Conservation (phyloP, 768 basidiomycete species). For the Pleurotus ostreatus region DNA sequence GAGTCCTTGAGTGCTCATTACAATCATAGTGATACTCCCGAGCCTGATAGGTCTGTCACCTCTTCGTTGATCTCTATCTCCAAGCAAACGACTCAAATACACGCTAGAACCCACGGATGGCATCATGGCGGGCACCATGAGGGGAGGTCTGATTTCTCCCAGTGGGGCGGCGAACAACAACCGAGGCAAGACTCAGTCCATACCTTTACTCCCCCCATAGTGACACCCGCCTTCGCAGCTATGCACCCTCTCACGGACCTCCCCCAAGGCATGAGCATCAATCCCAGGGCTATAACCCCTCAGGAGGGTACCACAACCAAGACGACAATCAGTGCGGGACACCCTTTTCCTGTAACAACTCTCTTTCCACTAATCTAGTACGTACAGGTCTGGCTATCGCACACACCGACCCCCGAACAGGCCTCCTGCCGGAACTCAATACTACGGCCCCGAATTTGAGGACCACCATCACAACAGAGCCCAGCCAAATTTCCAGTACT, state of each 20-base stretch:
- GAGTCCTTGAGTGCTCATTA: too few species aligned
- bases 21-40: too few species aligned
- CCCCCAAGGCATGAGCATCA: slow-evolving; percentile 35
- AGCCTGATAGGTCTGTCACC: too few species aligned
- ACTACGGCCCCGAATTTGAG: slow-evolving; percentile 59
- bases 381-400: not conserved
- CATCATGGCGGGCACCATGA: too few species aligned
- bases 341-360: slow-evolving; percentile 3
- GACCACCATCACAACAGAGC: slow-evolving; percentile 37
- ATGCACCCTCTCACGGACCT: slow-evolving; percentile 29
- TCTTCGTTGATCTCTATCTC: too few species aligned
- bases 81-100: too few species aligned
- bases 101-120: too few species aligned
- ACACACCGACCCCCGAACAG: slow-evolving; percentile 39
- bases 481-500: slow-evolving; percentile 79
- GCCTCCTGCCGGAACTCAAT: slow-evolving; percentile 55
- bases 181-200: too few species aligned
- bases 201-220: too few species aligned
- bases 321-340: slow-evolving; percentile 6
- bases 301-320: slow-evolving; percentile 24
- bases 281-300: slow-evolving; percentile 35
- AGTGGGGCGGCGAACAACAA: too few species aligned
- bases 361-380: not conserved
- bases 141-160: too few species aligned
- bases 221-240: slow-evolving; percentile 14